phyloP scores from a whole-genome alignment of 768 basidiomycete genomes.

The Dentipellis sp. region DNA sequence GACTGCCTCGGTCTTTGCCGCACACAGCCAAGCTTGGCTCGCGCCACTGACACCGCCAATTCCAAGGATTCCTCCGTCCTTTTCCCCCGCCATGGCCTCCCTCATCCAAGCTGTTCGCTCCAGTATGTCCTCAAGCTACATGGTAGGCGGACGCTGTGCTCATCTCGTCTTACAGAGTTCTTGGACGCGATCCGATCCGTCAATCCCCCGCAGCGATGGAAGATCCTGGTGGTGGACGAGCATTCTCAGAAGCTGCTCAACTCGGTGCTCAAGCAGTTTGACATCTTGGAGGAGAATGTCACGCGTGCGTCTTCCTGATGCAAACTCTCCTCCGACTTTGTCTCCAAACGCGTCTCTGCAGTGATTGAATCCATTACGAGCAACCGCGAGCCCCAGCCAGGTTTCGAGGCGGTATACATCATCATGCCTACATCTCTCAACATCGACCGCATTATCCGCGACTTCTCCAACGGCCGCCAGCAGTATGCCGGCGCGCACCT shows the following conservation, averaged over 20 bases:
- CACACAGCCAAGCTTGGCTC: background rate
- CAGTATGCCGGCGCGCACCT: constrained; percentile 81
- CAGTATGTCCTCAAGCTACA: constrained; percentile 21
- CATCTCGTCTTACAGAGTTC: constrained; percentile 46
- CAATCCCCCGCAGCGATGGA: constrained; percentile 85
- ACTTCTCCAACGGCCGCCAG: constrained; percentile 58
- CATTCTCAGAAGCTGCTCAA: constrained; percentile 78
- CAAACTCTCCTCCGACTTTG: background rate
- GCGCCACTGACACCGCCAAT: background rate
- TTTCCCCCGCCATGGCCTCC: constrained; percentile 22
- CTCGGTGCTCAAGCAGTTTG: constrained; percentile 85
- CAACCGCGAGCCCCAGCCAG: constrained; percentile 72
- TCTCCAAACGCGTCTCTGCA: constrained; percentile 23
- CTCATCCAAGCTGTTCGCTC: constrained; percentile 32
- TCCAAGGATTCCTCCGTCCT: background rate
- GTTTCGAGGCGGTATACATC: constrained; percentile 88
- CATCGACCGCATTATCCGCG: constrained; percentile 81
- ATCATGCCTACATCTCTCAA: constrained; percentile 94
- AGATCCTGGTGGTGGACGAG: constrained; percentile 95
- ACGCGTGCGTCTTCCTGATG: constrained; percentile 55
- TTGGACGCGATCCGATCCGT: constrained; percentile 83
- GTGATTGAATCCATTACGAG: constrained; percentile 89
- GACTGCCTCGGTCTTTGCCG: background rate
- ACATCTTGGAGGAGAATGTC: constrained; percentile 93
- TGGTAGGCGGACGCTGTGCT: background rate